A percentile compares a stretch with the other conserved stretches of the same genome.
phyloP scores from a whole-genome alignment of 1,139 yeast genomes.

The Meyerozyma carpophila region DNA sequence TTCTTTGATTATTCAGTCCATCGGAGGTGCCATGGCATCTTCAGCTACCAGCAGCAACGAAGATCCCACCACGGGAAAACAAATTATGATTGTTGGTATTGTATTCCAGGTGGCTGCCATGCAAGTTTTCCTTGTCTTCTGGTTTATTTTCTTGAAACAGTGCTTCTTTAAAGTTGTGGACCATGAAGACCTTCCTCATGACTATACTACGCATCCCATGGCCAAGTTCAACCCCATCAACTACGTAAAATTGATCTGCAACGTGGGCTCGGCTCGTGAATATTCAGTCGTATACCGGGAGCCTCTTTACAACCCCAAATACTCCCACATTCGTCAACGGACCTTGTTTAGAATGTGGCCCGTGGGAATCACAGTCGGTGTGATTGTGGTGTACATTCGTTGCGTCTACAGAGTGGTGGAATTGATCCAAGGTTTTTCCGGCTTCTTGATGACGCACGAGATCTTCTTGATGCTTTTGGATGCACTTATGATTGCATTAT shows the following conservation, averaged over 20 bases:
- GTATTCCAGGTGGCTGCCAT: constrained; percentile 34
- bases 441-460: constrained; percentile 29
- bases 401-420: constrained; percentile 30
- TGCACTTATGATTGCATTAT: constrained; percentile 11
- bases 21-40: constrained; percentile 35
- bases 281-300: neutral
- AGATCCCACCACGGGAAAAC: constrained; percentile 21
- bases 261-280: neutral
- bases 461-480: constrained; percentile 23
- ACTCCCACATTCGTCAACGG: constrained; percentile 11
- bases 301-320: constrained; percentile 12
- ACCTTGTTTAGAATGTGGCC: constrained; percentile 19
- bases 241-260: neutral
- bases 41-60: constrained; percentile 13
- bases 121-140: constrained; percentile 24
- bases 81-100: constrained; percentile 35
- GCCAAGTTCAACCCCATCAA: neutral
- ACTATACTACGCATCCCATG: neutral
- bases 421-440: constrained; percentile 28
- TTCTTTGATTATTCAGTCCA: constrained; percentile 30
- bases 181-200: neutral
- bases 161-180: constrained; percentile 13
- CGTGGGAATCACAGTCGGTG: constrained; percentile 15
- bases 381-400: constrained; percentile 21
- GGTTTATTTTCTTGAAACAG: constrained; percentile 22